Evolutionary conservation across 2,329 filamentous ascomycete genomes (phyloP), one percentile per base, ranked within the genome.

Genomic region (Arthrobotrys sinensis): DNA sequence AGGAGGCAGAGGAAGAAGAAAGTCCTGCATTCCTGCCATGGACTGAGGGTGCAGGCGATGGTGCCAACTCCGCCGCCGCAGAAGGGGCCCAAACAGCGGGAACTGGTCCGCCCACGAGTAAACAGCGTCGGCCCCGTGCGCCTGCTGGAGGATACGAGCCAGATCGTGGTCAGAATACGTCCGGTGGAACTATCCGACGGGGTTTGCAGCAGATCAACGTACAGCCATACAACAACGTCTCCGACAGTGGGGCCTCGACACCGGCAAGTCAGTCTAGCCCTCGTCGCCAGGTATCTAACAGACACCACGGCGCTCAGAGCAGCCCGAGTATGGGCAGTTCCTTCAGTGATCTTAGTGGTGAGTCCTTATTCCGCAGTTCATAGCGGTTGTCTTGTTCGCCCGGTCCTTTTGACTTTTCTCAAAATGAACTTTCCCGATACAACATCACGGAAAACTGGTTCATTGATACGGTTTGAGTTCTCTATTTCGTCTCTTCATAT

Each of bases 291-390:
- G 88, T 87, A 76, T 86, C 85, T 32, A 87, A 87, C 81, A 86
- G 85, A 0, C 86, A 87, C 11, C 90, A 91, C 79, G 89, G 89
- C 11, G 93, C 91, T 82, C 91, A 93, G 79, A 91, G 91, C 12
- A 91, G 90, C 12, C 91, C 91, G 0, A 93, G 91, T 81, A 93
- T 94, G 90, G 92, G 92, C 0, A 95, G 92, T 83, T 94, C 92
- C 81, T 96, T 93, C 82, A 95, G 92, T 84, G 93, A 96, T 85
- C 87, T 96, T 50, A 93, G 95, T 83, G 92, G 92, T 87, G 82
- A 80, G 80, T 63, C 60, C 89, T 14, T 40, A 34, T 66, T 34
- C 53, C 50, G 12, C 21, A 80, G 82, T 82, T 46, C 34, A 60
- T 60, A 60, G 16, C n/a, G 11, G 55, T 19, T 4, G 36, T 43